Evolutionary conservation across 1,284 basidiomycete species (phyloP).

Genomic region (Tremellales sp.): DNA sequence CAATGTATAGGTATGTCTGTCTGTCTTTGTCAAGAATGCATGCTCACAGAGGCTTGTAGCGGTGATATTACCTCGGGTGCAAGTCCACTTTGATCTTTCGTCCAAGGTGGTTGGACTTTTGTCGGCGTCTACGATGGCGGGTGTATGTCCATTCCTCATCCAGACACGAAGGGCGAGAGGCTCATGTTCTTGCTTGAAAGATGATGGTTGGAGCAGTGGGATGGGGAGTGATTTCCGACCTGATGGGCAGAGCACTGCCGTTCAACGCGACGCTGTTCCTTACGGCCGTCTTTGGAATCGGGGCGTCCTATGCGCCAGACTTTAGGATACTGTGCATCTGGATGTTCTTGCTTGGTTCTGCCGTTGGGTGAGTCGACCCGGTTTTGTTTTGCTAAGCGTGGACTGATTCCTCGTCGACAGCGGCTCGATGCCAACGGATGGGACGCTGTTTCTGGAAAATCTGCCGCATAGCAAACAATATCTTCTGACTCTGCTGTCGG

Average conservation of each 20-base stretch:
- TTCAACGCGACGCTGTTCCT: constrained; percentile 91
- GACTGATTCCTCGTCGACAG: constrained; percentile 17
- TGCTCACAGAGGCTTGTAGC: constrained; percentile 48
- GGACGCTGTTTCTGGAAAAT: constrained; percentile 89
- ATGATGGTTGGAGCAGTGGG: constrained; percentile 96
- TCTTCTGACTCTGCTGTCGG: constrained; percentile 87
- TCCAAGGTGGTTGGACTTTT: constrained; percentile 35
- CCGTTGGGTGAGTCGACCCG: constrained; percentile 55
- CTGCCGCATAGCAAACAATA: constrained; percentile 88
- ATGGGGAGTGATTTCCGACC: constrained; percentile 84
- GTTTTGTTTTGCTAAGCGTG: not conserved
- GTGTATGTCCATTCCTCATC: constrained; percentile 51
- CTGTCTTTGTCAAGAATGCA: not conserved
- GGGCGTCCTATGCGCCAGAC: constrained; percentile 69
- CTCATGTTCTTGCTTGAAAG: constrained; percentile 66
- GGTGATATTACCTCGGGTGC: constrained; percentile 87
- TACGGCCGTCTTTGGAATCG: constrained; percentile 82
- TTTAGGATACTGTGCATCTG: constrained; percentile 69
- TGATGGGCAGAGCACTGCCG: constrained; percentile 77
- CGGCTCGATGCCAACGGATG: constrained; percentile 92
- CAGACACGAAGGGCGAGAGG: constrained; percentile 60
- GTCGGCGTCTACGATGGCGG: constrained; percentile 47
- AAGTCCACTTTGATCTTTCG: constrained; percentile 67
- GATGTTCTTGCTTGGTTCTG: constrained; percentile 84
- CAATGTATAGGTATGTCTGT: constrained; percentile 29